Conservation (phyloP, 371 early-diverging fungal genomes). For the Rhizopus arrhizus region DNA sequence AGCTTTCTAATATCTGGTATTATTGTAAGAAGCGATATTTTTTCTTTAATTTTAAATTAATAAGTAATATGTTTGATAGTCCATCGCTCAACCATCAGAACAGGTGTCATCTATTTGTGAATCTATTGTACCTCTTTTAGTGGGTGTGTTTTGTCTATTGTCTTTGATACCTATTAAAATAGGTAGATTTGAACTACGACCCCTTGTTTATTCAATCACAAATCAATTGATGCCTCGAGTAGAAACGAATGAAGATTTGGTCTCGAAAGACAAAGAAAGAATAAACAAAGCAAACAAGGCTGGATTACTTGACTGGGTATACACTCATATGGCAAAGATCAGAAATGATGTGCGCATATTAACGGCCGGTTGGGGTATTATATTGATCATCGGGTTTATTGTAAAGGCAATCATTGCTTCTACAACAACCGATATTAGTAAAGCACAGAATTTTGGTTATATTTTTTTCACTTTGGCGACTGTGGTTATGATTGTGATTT, state of each 20-base stretch:
- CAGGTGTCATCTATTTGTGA: constrained; percentile 40
- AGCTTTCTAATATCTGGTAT: constrained; percentile 41
- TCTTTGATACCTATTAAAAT: constrained; percentile 43
- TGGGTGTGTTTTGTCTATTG: constrained; percentile 42
- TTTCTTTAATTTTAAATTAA: no score
- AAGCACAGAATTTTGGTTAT: constrained; percentile 33
- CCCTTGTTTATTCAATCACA: constrained; percentile 39
- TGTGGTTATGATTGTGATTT: constrained; percentile 26
- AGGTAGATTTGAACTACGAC: constrained; percentile 38
- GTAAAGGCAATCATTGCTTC: constrained; percentile 39
- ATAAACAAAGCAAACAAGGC: constrained; percentile 10
- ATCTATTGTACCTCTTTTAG: constrained; percentile 38
- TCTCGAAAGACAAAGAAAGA: constrained; percentile 20
- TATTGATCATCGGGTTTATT: constrained; percentile 39
- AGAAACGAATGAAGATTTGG: constrained; percentile 21
- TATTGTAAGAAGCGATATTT: constrained; percentile 20
- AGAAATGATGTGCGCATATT: constrained; percentile 43
- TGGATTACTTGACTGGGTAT: constrained; percentile 20
- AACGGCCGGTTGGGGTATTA: constrained; percentile 47
- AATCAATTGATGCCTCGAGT: constrained; percentile 51
- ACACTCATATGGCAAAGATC: constrained; percentile 35
- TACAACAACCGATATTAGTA: constrained; percentile 31
- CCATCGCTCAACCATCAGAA: constrained; percentile 46
- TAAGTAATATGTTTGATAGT: constrained; percentile 17
- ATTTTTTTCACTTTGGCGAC: constrained; percentile 39